Base-by-base conservation (phyloP, 768 basidiomycete genomes). In the Rhizopogon vesiculosus region DNA sequence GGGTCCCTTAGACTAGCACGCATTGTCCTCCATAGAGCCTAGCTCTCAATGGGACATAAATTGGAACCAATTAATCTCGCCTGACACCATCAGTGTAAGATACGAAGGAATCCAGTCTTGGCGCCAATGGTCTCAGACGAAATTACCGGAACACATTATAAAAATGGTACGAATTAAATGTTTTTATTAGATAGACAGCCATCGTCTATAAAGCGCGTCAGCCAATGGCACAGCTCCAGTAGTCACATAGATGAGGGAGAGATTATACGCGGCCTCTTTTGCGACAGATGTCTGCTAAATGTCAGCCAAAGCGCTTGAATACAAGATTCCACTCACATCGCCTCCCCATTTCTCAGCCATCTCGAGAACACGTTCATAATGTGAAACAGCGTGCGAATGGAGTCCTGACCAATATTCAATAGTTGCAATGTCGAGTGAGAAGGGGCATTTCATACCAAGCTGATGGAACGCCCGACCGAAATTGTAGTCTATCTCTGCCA, bases 401-500 rank as follows among this genome's bases (percentile, higher is more conserved):
- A 98, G 69, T 4, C 92, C 95, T 96, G 61, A 15, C 19, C 41
- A 19, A 48, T 38, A 40, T 50, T 3, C 44, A 42, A 35, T 5
- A 13, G 2, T 16, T 57, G 53, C 55, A 33, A 45, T 18, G 18
- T 41, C 22, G 7, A 35, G 15, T 38, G 40, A 51, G 22, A 49
- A 31, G 9, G 25, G 12, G 45, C 9, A 38, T 1, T 12, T 62
- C 80, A 53, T 58, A 93, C 93, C 91, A n/a, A 97, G 76, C 56
- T 94, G 90, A 65, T 98, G 96, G 67, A 97, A 98, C 1, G 85
- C 83, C 45, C 96, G 78, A 0, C 88, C 96, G 65, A 95, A 91
- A 69, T 99, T 99, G 68, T 82, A 98, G 56, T 99, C 92, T 3
- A 96, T 86, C 69, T 98, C 95, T 29, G 84, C 80, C 22, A 79